Conservation (phyloP, 2,329 filamentous ascomycete genomes). For the Emergomyces orientalis region DNA sequence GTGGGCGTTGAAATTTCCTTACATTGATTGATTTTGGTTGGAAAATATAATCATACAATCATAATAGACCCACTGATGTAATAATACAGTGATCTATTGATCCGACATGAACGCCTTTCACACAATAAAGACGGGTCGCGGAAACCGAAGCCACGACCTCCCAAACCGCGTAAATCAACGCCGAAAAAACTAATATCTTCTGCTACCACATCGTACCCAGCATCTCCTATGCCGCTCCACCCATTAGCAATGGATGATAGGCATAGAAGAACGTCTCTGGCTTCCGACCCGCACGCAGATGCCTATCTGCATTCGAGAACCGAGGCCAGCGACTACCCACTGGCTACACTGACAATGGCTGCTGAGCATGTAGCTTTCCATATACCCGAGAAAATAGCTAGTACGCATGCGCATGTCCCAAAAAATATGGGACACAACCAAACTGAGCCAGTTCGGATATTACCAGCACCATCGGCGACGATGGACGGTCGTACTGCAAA, state of each 20-base stretch:
- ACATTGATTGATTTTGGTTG: background rate
- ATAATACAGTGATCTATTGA: slow-evolving; percentile 29
- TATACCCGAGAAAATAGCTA: slow-evolving; percentile 12
- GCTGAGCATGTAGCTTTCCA: slow-evolving; percentile 34
- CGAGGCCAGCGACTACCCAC: slow-evolving; percentile 23
- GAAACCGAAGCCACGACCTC: slow-evolving; percentile 1
- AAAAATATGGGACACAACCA: background rate
- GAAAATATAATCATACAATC: background rate
- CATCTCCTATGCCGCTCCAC: background rate
- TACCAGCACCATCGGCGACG: slow-evolving; percentile 1
- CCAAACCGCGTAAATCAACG: slow-evolving; percentile 20
- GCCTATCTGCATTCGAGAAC: slow-evolving; percentile 15
- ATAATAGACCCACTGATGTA: background rate
- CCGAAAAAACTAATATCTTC: slow-evolving; percentile 12
- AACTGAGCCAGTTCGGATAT: slow-evolving; percentile 4
- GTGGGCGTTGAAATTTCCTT: slow-evolving; percentile 14
- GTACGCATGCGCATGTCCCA: slow-evolving; percentile 7
- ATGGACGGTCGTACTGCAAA: slow-evolving; percentile 1
- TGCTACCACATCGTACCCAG: background rate
- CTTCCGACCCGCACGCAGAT: background rate
- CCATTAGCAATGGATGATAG: background rate
- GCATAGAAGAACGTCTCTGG: background rate
- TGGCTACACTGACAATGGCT: slow-evolving; percentile 34
- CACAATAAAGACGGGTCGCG: slow-evolving; percentile 22
- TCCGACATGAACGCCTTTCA: slow-evolving; percentile 33